Evolutionary conservation across 1,284 basidiomycete genomes (phyloP), one percentile per base, ranked within the genome.

Genomic region (Athelia sp.): DNA sequence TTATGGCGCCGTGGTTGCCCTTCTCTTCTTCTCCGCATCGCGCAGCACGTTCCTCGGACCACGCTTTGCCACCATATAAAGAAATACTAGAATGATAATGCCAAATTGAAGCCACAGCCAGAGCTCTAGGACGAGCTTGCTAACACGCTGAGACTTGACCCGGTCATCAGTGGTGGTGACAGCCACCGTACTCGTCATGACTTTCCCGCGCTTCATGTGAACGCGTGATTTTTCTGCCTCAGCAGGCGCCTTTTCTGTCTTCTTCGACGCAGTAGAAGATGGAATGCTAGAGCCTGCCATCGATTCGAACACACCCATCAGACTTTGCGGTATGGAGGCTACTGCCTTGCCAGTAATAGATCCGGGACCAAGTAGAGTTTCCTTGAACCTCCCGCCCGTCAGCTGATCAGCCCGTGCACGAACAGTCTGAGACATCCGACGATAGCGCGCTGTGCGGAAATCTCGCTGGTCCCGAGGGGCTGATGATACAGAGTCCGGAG

Each of bases 81-180:
- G 62, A 62, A 90, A 90, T 43, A 90, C 81, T 38, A 83, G 51
- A 21, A 90, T 74, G 53, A 90, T 79, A 52, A 89, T 72, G 8
- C 62, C 69, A 60, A 90, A 90, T 64, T 90, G 87, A 47, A 89
- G 62, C 87, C 87, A 88, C 50, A 90, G 63, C 88, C 88, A 90
- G 19, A 85, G 60, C 65, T 87, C 83, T 40, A 90, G 57, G 52
- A 89, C 62, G 47, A 84, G 65, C 23, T 68, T 70, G 13, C 73
- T 72, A 40, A 79, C 58, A 18, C 74, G 71, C 26, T 63, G 63
- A 47, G 65, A 62, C 45, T 55, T 56, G 18, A 57, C 55, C 45
- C 62, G 57, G 48, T 54, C 49, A 46, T 50, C 40, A 17, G 54
- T 36, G 17, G 52, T 43, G 15, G 47, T 32, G 6, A 35, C 24